A percentile compares a stretch with the other conserved stretches of the same genome.
These are phyloP conservation scores for Stagonosporopsis chrysanthemi DNA, from an alignment of 2,329 filamentous ascomycete species.

Conservation along the genomic window DNA sequence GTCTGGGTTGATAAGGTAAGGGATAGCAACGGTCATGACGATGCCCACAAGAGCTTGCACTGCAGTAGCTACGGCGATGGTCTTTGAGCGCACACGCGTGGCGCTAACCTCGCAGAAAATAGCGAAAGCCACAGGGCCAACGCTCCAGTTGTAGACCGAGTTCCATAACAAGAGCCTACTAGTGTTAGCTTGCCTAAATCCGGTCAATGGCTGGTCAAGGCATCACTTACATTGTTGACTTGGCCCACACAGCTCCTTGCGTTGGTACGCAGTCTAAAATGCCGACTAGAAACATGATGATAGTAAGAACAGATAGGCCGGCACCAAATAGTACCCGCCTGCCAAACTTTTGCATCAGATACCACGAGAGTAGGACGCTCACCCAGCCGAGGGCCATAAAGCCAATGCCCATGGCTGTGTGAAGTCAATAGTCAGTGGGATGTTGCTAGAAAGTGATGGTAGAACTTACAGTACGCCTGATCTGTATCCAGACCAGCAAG, in stretches of 20 bases:
- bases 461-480: constrained; percentile 42
- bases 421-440: not conserved
- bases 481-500: constrained; percentile 50
- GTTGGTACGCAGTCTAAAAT: constrained; percentile 70
- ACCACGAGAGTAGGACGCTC: constrained; percentile 79
- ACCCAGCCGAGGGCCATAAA: constrained; percentile 71
- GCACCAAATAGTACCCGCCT: constrained; percentile 76
- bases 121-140: constrained; percentile 86
- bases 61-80: constrained; percentile 74
- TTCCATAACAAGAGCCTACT: constrained; percentile 18
- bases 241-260: constrained; percentile 43
- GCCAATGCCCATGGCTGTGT: constrained; percentile 53
- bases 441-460: not conserved
- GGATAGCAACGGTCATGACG: constrained; percentile 43
- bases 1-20: constrained; percentile 52
- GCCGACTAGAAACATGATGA: constrained; percentile 77
- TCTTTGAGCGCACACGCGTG: constrained; percentile 75
- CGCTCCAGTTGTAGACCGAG: constrained; percentile 80
- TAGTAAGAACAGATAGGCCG: constrained; percentile 60
- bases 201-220: not conserved
- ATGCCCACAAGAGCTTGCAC: constrained; percentile 50
- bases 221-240: constrained; percentile 45
- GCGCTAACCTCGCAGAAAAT: constrained; percentile 80
- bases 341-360: constrained; percentile 76
- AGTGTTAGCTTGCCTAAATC: not conserved